These are phyloP conservation scores for Arthroderma uncinatum DNA, from an alignment of 2,329 filamentous ascomycete genomes.

Conservation along the genomic window DNA sequence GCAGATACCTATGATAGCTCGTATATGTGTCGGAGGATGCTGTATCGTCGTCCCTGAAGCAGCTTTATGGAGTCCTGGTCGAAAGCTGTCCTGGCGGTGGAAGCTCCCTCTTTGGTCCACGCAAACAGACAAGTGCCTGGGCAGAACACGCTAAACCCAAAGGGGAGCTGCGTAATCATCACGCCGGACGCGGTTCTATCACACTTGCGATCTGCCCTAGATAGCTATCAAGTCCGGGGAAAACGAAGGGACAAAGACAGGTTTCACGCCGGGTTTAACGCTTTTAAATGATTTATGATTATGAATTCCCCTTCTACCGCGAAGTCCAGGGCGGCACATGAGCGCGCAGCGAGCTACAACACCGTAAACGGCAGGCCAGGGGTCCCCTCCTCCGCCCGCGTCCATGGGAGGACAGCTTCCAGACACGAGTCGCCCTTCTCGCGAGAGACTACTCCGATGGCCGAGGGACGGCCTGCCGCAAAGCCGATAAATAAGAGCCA, in stretches of 20 bases:
- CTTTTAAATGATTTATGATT: constrained; percentile 17
- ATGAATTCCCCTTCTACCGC: constrained; percentile 17
- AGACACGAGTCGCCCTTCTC: constrained; percentile 14
- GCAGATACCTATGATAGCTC: background rate
- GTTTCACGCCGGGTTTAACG: background rate
- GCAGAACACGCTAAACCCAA: constrained; percentile 19
- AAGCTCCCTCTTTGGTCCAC: constrained; percentile 13
- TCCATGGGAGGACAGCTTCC: constrained; percentile 18
- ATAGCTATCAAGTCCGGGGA: background rate
- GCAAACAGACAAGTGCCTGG: constrained; percentile 15
- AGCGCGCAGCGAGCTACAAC: constrained; percentile 29
- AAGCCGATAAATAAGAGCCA: constrained; percentile 23
- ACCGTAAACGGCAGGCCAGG: constrained; percentile 27
- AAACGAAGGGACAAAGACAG: background rate
- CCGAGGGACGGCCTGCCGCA: constrained; percentile 10
- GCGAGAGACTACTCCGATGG: constrained; percentile 15
- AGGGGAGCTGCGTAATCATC: constrained; percentile 10
- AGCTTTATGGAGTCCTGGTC: background rate
- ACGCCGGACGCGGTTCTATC: background rate
- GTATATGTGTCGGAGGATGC: background rate
- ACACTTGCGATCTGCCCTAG: background rate
- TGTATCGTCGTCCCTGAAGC: background rate
- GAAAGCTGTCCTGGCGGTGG: constrained; percentile 7
- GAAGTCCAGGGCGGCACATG: constrained; percentile 32
- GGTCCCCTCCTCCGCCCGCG: constrained; percentile 32